Evolutionary conservation across 2,329 filamentous ascomycete species (phyloP), one percentile per base, ranked within the genome.

Genomic region (Rosellinia necatrix): DNA sequence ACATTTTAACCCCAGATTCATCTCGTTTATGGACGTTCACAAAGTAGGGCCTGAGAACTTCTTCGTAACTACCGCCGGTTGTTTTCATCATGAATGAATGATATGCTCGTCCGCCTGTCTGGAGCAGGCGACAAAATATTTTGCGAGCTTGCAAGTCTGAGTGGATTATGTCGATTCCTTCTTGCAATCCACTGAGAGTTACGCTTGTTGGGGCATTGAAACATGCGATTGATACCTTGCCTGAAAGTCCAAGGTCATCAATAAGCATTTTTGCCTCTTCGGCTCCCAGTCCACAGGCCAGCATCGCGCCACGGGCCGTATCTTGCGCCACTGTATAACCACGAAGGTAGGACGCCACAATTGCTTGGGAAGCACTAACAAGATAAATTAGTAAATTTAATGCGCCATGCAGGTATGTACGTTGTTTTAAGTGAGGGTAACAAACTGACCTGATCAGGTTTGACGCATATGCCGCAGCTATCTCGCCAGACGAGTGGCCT

Each of bases 381-480:
- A 13, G 1, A 3, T 21, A 9, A 13, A 10, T 44, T 44, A 44
- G 25, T 10, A 8, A 32, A n/a, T 4, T 41, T 2, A 19, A 49
- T 62, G 67, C 1, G 60, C 63, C 4, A 64, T 24, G n/a, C n/a
- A 1, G 24, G 27, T 9, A 63, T 58, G 3, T 61, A 55, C 1
- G n/a, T 53, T 21, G 4, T 53, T 19, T 3, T 10, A 15, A 4
- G 49, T 48, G 4, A 72, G 56, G n/a, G n/a, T n/a, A n/a, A n/a
- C n/a, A n/a, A n/a, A n/a, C n/a, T n/a, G n/a, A n/a, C n/a, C n/a
- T n/a, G 6, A 34, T 15, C 2, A 53, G 56, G 1, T 72, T 73
- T 1, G 68, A 68, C 2, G 70, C 70, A 51, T 75, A 78, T 0
- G 76, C 76, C 0, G 76, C 76, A 0, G 74, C 75, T 22, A 78